phyloP scores from a whole-genome alignment of 192 early-diverging fungal genomes.

The Kappamyces sp. region DNA sequence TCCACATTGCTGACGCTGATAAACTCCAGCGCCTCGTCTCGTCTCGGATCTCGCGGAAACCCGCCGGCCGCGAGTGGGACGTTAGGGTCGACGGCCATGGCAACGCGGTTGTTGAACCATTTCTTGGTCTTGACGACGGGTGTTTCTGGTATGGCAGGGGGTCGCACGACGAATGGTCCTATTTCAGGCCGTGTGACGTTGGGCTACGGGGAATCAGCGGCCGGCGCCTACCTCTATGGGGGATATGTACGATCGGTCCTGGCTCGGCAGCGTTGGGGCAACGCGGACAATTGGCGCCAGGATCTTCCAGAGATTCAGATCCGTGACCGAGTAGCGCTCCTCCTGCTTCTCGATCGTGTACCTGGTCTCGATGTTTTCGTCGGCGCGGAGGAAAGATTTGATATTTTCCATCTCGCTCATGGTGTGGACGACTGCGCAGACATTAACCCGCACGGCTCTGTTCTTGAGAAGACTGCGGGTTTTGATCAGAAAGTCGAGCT shows the following conservation, averaged over 20 bases:
- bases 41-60: not conserved
- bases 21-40: slow-evolving; percentile 5
- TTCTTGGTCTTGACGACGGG: slow-evolving; percentile 42
- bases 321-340: slow-evolving; percentile 28
- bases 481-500: slow-evolving; percentile 28
- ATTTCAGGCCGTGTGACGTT: slow-evolving; percentile 33
- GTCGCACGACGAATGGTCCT: slow-evolving; percentile 35
- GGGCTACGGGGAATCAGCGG: slow-evolving; percentile 20
- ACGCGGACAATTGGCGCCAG: slow-evolving; percentile 40
- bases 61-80: too few species aligned
- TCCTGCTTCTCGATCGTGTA: slow-evolving; percentile 28
- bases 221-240: slow-evolving; percentile 26
- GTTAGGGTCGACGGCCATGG: slow-evolving; percentile 43
- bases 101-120: slow-evolving; percentile 52
- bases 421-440: slow-evolving; percentile 30
- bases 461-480: slow-evolving; percentile 39
- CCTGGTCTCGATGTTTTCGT: slow-evolving; percentile 39
- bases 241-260: slow-evolving; percentile 32
- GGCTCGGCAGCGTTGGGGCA: slow-evolving; percentile 29
- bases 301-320: slow-evolving; percentile 48
- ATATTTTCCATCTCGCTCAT: slow-evolving; percentile 28
- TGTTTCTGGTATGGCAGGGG: slow-evolving; percentile 46
- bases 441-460: slow-evolving; percentile 35
- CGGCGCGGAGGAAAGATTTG: slow-evolving; percentile 36
- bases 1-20: slow-evolving; percentile 5